phyloP scores from a whole-genome alignment of 345 rosid genomes.

The Combretum micranthum region DNA sequence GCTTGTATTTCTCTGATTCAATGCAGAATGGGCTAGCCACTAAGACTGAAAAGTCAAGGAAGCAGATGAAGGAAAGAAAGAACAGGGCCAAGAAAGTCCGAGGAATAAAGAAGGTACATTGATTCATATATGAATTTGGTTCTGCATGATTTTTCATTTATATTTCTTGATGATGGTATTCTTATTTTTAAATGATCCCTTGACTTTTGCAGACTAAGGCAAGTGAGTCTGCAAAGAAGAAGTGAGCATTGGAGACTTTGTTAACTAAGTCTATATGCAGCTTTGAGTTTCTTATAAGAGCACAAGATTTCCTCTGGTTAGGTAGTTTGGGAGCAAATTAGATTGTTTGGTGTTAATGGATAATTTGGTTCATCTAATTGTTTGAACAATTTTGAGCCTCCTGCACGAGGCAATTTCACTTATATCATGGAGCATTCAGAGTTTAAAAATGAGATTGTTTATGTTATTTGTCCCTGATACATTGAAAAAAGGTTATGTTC shows the following conservation, averaged over 20 bases:
- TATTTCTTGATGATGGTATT: neutral
- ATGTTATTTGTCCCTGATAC: too few relatives aligned
- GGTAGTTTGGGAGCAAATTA: neutral
- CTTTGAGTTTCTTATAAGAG: neutral
- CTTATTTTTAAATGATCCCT: neutral
- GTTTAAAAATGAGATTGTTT: too few relatives aligned
- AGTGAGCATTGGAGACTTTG: slow-evolving; percentile 16
- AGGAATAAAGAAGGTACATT: slow-evolving; percentile 45
- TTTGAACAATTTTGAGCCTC: too few relatives aligned
- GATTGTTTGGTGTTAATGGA: too few relatives aligned
- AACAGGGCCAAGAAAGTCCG: slow-evolving; percentile 48
- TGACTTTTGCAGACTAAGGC: slow-evolving; percentile 34
- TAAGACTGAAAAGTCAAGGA: slow-evolving; percentile 44
- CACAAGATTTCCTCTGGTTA: slow-evolving; percentile 3
- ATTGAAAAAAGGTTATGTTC: too few relatives aligned
- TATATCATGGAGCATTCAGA: too few relatives aligned
- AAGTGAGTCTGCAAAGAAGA: slow-evolving; percentile 49
- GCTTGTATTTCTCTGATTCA: neutral
- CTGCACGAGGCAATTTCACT: too few relatives aligned
- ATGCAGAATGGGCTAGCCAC: slow-evolving; percentile 40
- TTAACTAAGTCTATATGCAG: neutral
- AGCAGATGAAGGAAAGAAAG: slow-evolving; percentile 49
- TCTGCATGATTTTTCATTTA: neutral
- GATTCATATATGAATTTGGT: neutral
- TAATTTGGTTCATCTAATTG: too few relatives aligned